Conservation (phyloP, 1,139 yeast genomes). For the Suhomyces taliae region DNA sequence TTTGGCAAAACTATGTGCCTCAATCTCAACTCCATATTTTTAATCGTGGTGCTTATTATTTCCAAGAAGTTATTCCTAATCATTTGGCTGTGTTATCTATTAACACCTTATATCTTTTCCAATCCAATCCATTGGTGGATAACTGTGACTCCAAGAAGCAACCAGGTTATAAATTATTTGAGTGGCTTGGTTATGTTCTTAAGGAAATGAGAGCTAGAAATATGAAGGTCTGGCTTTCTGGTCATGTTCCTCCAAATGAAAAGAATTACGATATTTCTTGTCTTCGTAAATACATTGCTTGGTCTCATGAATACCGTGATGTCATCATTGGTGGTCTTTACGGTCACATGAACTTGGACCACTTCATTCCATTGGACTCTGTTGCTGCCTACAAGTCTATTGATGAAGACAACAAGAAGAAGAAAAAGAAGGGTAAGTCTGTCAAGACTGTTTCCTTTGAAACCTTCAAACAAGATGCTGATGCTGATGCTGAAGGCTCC, state of each 20-base stretch:
- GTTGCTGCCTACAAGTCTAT: slow-evolving; percentile 63
- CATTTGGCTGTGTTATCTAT: slow-evolving; percentile 75
- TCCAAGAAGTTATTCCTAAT: slow-evolving; percentile 74
- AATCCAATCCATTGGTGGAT: slow-evolving; percentile 78
- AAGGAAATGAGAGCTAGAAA: slow-evolving; percentile 71
- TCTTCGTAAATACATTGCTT: slow-evolving; percentile 67
- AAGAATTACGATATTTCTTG: slow-evolving; percentile 75
- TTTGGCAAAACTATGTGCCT: slow-evolving; percentile 78
- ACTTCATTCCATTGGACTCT: slow-evolving; percentile 75
- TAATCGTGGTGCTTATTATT: slow-evolving; percentile 71
- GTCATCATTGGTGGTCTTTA: slow-evolving; percentile 77
- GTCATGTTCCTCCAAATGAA: slow-evolving; percentile 85
- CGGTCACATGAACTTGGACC: slow-evolving; percentile 90
- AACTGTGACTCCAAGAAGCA: slow-evolving; percentile 70
- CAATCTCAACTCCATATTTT: slow-evolving; percentile 74
- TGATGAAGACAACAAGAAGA: slow-evolving; percentile 1
- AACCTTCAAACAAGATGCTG: background rate
- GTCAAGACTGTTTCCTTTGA: slow-evolving; percentile 1
- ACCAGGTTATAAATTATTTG: slow-evolving; percentile 75
- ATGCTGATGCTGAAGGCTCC: background rate
- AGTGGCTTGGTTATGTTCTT: slow-evolving; percentile 76
- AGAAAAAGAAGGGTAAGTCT: slow-evolving; percentile 10
- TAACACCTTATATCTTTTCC: slow-evolving; percentile 73
- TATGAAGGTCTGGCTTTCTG: slow-evolving; percentile 83
- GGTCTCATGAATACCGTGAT: slow-evolving; percentile 82